Percentiles rank a stretch among this genome's conserved stretches.
Evolutionary conservation across 2,329 filamentous ascomycete genomes (phyloP).

Genomic region (Neophaeococcomyces mojaviensis): DNA sequence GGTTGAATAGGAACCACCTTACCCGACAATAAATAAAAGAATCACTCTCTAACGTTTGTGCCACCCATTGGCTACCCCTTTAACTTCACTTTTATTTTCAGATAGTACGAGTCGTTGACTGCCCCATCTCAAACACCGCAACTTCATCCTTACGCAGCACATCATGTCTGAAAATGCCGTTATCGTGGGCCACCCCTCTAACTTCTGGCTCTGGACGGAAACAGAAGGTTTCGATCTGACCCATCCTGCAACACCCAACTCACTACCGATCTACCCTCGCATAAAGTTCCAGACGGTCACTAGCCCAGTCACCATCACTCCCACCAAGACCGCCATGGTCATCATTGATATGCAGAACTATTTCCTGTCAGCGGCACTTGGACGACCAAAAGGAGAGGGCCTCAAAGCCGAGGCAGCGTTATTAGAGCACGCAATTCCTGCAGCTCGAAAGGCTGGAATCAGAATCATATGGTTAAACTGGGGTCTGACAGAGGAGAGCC

Average conservation of each 20-base stretch:
- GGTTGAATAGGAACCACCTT: no score
- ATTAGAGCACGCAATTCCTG: slow-evolving; percentile 38
- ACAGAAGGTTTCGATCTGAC: slow-evolving; percentile 41
- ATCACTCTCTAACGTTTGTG: no score
- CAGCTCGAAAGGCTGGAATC: slow-evolving; percentile 45
- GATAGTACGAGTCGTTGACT: no score
- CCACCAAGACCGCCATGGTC: slow-evolving; percentile 39
- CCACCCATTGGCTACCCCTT: no score
- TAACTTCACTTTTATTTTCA: no score
- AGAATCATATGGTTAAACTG: slow-evolving; percentile 50
- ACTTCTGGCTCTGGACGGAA: slow-evolving; percentile 40
- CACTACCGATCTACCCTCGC: slow-evolving; percentile 14
- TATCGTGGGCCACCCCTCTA: slow-evolving; percentile 33
- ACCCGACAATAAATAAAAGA: no score
- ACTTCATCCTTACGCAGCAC: no score
- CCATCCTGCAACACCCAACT: slow-evolving; percentile 29
- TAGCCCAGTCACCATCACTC: slow-evolving; percentile 32
- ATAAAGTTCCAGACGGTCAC: slow-evolving; percentile 25
- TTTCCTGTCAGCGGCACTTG: slow-evolving; percentile 40
- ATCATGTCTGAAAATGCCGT: slow-evolving; percentile 25
- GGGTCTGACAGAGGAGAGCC: slow-evolving; percentile 48
- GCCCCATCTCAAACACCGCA: no score
- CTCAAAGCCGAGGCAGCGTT: slow-evolving; percentile 36
- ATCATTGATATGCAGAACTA: slow-evolving; percentile 50
- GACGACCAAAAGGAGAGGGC: slow-evolving; percentile 35